Conservation (phyloP, 192 early-diverging fungal species). For the Endogone sp. region DNA sequence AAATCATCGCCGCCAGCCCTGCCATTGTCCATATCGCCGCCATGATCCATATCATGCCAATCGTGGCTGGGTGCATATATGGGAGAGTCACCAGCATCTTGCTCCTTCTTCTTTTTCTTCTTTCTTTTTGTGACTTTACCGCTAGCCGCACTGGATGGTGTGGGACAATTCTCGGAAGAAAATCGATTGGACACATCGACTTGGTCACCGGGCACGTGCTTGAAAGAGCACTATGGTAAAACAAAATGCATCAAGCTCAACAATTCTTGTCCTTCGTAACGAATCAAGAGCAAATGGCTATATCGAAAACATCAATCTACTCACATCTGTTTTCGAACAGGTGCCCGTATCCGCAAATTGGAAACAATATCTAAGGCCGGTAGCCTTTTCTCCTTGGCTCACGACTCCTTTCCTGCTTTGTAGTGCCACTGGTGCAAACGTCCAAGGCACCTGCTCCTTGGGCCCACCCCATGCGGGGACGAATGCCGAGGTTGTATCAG, state of each 20-base stretch:
- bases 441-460: constrained; percentile 22
- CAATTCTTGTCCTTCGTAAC: background rate
- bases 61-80: background rate
- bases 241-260: background rate
- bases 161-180: background rate
- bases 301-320: background rate
- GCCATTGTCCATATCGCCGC: background rate
- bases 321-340: background rate
- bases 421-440: constrained; percentile 28
- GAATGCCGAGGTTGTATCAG: constrained; percentile 14
- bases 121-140: background rate
- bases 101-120: background rate
- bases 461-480: constrained; percentile 25
- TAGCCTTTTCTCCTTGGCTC: background rate
- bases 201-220: background rate
- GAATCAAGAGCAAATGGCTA: background rate
- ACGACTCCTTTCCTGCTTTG: too few species aligned
- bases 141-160: background rate
- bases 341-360: constrained; percentile 1
- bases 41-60: background rate
- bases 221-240: background rate
- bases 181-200: background rate
- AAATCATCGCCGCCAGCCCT: background rate
- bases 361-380: background rate
- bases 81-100: background rate